Percentiles rank a stretch among this genome's conserved stretches.
Evolutionary conservation across 306 rosid genomes (phyloP).

Genomic region (Mimosa pudica): DNA sequence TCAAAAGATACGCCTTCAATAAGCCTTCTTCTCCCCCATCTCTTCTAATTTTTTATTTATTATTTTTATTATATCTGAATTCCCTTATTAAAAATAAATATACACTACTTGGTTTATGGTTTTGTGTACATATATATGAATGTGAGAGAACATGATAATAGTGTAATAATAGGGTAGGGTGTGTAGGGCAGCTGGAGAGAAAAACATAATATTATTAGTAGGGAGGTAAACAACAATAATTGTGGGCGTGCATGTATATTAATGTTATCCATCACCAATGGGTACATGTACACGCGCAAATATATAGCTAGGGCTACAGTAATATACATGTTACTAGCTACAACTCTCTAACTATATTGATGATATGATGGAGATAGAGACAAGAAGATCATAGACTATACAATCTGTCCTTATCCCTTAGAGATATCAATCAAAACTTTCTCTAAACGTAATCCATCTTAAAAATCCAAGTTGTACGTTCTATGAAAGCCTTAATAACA

Average conservation of each 20-base stretch:
- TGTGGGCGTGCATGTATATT: constrained; percentile 10
- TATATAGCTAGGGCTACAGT: background rate
- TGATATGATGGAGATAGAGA: background rate
- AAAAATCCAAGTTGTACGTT: background rate
- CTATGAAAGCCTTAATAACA: background rate
- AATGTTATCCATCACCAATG: background rate
- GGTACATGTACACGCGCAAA: background rate
- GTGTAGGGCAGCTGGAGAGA: background rate
- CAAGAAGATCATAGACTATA: background rate
- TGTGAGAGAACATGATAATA: background rate
- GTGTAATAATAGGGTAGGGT: background rate
- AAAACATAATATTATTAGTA: background rate
- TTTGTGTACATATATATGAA: background rate
- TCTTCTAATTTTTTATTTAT: too few relatives aligned
- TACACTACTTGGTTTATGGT: background rate
- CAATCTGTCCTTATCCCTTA: background rate
- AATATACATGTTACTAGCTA: background rate
- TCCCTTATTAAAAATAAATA: too few relatives aligned
- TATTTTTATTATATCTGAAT: too few relatives aligned
- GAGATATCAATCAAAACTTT: background rate
- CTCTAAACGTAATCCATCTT: background rate
- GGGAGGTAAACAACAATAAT: background rate
- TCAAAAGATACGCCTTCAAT: constrained; percentile 15
- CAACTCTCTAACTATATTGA: background rate
- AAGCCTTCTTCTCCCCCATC: too few relatives aligned